These are phyloP conservation scores for Kodamaea lidongshanica DNA, from an alignment of 805 yeast species.

Conservation along the genomic window DNA sequence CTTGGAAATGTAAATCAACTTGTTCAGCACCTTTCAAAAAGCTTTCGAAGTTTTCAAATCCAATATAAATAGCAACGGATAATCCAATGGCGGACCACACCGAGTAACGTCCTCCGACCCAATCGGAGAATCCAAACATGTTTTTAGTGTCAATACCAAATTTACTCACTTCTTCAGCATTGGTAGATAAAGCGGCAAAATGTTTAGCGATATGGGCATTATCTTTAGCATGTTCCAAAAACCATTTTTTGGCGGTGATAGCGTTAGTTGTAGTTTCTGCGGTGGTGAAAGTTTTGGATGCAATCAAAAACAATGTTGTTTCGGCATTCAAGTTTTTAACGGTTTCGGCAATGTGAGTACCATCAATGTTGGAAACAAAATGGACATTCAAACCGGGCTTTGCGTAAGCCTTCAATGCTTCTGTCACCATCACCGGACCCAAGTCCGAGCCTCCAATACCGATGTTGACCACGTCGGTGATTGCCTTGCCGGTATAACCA, in stretches of 20 bases:
- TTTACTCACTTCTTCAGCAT: constrained; percentile 82
- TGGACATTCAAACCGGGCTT: constrained; percentile 71
- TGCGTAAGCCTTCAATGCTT: constrained; percentile 88
- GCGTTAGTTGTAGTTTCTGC: constrained; percentile 98
- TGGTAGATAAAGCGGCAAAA: constrained; percentile 94
- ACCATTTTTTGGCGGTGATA: constrained; percentile 92
- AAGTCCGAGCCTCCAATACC: constrained; percentile 99
- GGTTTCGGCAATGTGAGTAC: constrained; percentile 93
- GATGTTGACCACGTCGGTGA: constrained; percentile 91
- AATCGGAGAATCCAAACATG: constrained; percentile 96
- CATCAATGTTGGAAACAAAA: constrained; percentile 97
- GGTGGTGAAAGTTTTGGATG: constrained; percentile 98
- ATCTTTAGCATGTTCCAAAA: constrained; percentile 66
- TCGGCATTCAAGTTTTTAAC: constrained; percentile 75
- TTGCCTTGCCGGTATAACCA: constrained; percentile 92
- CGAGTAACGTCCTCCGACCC: constrained; percentile 99
- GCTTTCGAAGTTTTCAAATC: constrained; percentile 86
- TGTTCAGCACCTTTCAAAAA: constrained; percentile 98
- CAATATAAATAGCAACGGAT: constrained; percentile 90
- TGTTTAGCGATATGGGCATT: constrained; percentile 83
- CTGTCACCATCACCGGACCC: constrained; percentile 99
- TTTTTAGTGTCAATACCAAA: constrained; percentile 96
- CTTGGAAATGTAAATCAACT: constrained; percentile 82
- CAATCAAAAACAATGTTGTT: constrained; percentile 86
- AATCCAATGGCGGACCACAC: constrained; percentile 99